These are phyloP conservation scores for Eutrema japonicum DNA, from an alignment of 345 rosid species.

Conservation along the genomic window DNA sequence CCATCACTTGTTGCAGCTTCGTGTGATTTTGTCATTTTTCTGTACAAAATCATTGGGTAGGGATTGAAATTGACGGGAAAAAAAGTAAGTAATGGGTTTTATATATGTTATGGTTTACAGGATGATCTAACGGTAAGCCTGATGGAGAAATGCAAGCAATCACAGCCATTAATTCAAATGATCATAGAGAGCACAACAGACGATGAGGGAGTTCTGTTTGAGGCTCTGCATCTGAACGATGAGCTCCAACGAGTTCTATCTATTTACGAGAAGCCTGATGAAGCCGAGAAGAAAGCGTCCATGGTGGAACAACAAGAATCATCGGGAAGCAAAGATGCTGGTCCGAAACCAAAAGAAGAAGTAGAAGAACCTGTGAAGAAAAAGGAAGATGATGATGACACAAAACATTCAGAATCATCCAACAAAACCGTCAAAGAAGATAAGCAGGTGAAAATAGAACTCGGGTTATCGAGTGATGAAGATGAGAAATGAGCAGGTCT, in stretches of 20 bases:
- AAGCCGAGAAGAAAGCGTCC: slow-evolving; percentile 30
- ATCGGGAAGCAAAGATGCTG: slow-evolving; percentile 37
- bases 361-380: slow-evolving; percentile 15
- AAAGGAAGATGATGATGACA: background rate
- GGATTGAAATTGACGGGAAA: background rate
- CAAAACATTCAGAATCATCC: slow-evolving; percentile 30
- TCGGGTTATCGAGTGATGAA: slow-evolving; percentile 44
- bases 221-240: slow-evolving; percentile 76
- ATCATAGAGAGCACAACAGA: slow-evolving; percentile 74
- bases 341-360: slow-evolving; percentile 32
- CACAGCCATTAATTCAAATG: slow-evolving; percentile 65
- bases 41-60: background rate
- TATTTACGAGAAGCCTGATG: slow-evolving; percentile 24
- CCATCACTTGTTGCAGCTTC: background rate
- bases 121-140: slow-evolving; percentile 69
- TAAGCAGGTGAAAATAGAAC: slow-evolving; percentile 40
- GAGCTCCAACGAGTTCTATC: slow-evolving; percentile 68
- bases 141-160: slow-evolving; percentile 80
- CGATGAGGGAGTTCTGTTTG: slow-evolving; percentile 75
- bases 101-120: slow-evolving; percentile 46
- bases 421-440: slow-evolving; percentile 29
- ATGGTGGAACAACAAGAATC: slow-evolving; percentile 36
- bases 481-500: slow-evolving; percentile 39
- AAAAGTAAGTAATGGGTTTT: background rate
- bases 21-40: background rate